Percentiles rank a stretch among this genome's conserved stretches.
Conservation (phyloP, 73 alveolate species). For the Stentor coeruleus region DNA sequence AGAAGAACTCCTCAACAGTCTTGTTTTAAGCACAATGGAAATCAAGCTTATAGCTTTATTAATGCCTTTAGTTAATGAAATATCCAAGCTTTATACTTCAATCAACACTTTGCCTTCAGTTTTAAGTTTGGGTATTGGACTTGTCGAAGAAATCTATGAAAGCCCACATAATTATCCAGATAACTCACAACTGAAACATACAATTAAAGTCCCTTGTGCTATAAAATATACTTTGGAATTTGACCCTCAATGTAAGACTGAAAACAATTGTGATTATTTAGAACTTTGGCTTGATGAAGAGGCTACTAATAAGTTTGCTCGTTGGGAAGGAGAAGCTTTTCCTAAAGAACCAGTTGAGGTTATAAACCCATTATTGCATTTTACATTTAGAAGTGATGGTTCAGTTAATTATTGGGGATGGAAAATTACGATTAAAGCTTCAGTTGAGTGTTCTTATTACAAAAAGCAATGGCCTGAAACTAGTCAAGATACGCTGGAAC, state of each 20-base stretch:
- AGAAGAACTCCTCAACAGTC: background rate
- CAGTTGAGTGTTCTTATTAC: background rate
- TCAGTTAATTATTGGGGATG: conserved; percentile 27
- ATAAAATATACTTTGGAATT: background rate
- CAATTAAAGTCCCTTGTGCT: conserved; percentile 23
- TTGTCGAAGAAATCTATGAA: conserved; percentile 12
- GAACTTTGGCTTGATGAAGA: conserved; percentile 26
- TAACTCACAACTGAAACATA: background rate
- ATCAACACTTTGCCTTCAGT: background rate
- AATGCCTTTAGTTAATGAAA: background rate
- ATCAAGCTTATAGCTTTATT: background rate
- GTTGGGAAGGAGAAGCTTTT: conserved; percentile 25
- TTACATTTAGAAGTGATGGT: conserved; percentile 17
- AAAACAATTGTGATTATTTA: conserved; percentile 18
- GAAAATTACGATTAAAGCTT: conserved; percentile 20
- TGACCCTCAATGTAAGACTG: conserved; percentile 33
- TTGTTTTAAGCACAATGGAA: background rate
- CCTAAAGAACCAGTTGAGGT: conserved; percentile 27
- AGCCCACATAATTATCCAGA: conserved; percentile 16
- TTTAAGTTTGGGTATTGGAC: background rate
- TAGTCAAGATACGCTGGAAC: background rate
- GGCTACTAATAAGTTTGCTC: background rate
- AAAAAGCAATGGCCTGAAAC: conserved; percentile 25
- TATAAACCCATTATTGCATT: background rate
- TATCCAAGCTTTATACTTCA: background rate